Evolutionary conservation across 306 rosid species (phyloP).

Genomic region (Canavalia ensiformis): DNA sequence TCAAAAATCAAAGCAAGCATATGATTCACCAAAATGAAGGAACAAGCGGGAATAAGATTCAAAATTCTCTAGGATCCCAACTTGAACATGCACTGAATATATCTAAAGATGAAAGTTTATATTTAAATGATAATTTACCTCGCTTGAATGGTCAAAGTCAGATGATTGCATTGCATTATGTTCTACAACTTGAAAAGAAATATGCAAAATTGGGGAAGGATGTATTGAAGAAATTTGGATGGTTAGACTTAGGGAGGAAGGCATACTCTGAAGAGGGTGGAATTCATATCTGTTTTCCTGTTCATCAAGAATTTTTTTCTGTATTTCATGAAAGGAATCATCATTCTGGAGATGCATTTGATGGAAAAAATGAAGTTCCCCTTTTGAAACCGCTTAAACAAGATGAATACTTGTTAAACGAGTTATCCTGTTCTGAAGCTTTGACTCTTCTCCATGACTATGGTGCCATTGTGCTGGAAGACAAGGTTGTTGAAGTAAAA

Average conservation of each 20-base stretch:
- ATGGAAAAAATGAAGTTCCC: slow-evolving; percentile 53
- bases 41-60: slow-evolving; percentile 38
- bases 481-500: slow-evolving; percentile 69
- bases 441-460: slow-evolving; percentile 67
- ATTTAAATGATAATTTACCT: slow-evolving; percentile 47
- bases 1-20: slow-evolving; percentile 43
- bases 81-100: slow-evolving; percentile 45
- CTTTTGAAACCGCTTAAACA: slow-evolving; percentile 46
- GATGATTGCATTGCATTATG: slow-evolving; percentile 55
- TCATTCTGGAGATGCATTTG: slow-evolving; percentile 50
- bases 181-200: slow-evolving; percentile 75
- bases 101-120: slow-evolving; percentile 51
- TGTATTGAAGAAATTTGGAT: slow-evolving; percentile 84
- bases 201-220: slow-evolving; percentile 88
- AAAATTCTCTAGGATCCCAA: slow-evolving; percentile 45
- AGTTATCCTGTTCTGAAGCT: slow-evolving; percentile 61
- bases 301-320: slow-evolving; percentile 57
- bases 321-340: slow-evolving; percentile 55
- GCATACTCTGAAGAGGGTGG: slow-evolving; percentile 72
- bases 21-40: slow-evolving; percentile 48
- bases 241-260: slow-evolving; percentile 88
- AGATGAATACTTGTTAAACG: slow-evolving; percentile 50
- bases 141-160: slow-evolving; percentile 47
- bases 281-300: slow-evolving; percentile 77
- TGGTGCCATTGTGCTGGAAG: slow-evolving; percentile 64